These are phyloP conservation scores for Ceratocystis smalleyi DNA, from an alignment of 2,329 filamentous ascomycete species.

Conservation along the genomic window DNA sequence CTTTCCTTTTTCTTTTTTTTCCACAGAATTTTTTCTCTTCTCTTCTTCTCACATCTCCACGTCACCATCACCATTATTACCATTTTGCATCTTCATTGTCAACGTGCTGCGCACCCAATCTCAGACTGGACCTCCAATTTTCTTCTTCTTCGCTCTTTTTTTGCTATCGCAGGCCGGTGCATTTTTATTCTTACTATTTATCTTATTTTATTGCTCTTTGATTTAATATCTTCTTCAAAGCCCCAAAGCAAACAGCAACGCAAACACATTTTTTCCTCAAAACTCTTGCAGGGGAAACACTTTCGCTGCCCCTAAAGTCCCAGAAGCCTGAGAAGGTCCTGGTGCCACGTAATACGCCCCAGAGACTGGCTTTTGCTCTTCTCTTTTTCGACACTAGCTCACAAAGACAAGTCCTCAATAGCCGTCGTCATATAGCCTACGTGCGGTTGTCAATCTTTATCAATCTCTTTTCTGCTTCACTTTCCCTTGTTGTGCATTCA, in stretches of 20 bases:
- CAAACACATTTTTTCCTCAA: background rate
- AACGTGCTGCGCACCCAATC: background rate
- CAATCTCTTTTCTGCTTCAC: background rate
- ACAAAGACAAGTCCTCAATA: background rate
- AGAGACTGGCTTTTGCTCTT: background rate
- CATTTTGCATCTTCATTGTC: background rate
- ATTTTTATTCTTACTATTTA: background rate
- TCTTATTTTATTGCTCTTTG: background rate
- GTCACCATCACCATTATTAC: background rate
- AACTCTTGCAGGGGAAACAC: background rate
- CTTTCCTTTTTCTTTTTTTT: background rate
- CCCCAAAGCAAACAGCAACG: background rate
- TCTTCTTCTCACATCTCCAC: background rate
- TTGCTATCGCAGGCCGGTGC: constrained; percentile 10
- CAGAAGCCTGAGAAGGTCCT: background rate
- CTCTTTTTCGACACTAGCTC: background rate
- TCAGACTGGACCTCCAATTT: background rate
- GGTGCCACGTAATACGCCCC: background rate
- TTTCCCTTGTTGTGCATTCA: background rate
- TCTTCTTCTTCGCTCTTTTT: background rate
- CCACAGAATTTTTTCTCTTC: background rate
- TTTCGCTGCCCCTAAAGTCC: background rate
- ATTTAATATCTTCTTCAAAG: background rate
- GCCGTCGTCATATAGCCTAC: background rate
- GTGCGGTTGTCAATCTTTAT: background rate